A percentile compares a stretch with the other conserved stretches of the same genome.
Evolutionary conservation across 2,329 filamentous ascomycete genomes (phyloP).

Genomic region (Fonsecaea pedrosoi): DNA sequence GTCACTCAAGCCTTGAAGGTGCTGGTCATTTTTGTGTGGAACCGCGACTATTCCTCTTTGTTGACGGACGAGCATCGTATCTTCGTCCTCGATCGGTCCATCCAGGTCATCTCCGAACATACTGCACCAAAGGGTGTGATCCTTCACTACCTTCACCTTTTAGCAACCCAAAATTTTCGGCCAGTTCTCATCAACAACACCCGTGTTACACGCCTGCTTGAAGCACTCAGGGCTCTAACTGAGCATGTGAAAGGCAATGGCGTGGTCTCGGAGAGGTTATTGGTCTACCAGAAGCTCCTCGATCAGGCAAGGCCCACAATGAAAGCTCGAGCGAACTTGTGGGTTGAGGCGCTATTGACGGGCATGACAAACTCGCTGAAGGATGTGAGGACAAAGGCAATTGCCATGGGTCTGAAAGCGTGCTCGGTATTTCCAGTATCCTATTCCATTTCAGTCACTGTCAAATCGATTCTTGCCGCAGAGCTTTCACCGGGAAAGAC

Average conservation of each 20-base stretch:
- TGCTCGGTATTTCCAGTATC: conserved; percentile 74
- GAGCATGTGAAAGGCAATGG: conserved; percentile 78
- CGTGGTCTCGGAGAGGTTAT: conserved; percentile 76
- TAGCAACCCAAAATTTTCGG: conserved; percentile 80
- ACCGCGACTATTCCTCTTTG: conserved; percentile 71
- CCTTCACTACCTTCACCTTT: conserved; percentile 78
- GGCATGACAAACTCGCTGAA: conserved; percentile 80
- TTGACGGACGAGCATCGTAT: conserved; percentile 79
- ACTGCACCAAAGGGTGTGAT: conserved; percentile 76
- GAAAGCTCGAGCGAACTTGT: conserved; percentile 71
- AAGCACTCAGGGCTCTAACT: conserved; percentile 74
- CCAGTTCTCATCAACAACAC: conserved; percentile 59
- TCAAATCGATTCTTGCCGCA: conserved; percentile 62
- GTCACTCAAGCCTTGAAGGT: conserved; percentile 79
- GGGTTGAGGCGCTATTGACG: conserved; percentile 81
- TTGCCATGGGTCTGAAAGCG: conserved; percentile 74
- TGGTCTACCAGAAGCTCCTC: conserved; percentile 79
- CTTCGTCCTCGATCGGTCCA: conserved; percentile 81
- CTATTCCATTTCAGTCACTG: conserved; percentile 68
- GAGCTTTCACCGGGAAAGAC: conserved; percentile 60
- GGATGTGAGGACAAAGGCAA: conserved; percentile 76
- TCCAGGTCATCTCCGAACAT: conserved; percentile 73
- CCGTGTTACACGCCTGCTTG: conserved; percentile 73
- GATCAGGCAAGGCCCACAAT: conserved; percentile 74
- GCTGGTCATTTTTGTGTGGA: conserved; percentile 76